Evolutionary conservation across 768 basidiomycete genomes (phyloP), one percentile per base, ranked within the genome.

Genomic region (Rubroboletus pulcherrimus): DNA sequence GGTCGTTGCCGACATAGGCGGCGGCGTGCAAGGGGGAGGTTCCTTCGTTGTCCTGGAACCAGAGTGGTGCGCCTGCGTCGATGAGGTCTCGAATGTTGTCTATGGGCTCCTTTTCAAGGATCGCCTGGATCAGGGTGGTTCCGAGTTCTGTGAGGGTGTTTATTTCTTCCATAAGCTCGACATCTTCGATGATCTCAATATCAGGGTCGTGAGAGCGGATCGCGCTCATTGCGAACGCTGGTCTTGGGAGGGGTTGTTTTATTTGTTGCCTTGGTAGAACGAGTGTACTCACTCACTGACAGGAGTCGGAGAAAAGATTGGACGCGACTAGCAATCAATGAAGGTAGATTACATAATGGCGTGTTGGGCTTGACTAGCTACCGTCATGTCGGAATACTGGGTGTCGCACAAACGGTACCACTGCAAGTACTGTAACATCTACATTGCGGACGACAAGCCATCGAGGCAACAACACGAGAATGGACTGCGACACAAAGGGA

Each of bases 391-490:
- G 62, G 92, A 94, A 71, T 94, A 88, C 71, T 95, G 93, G 92
- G 87, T 94, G 59, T 91, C 91, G 26, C 85, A 90, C 70, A 93
- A 94, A 73, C 88, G 85, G 63, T 96, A 95, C 73, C 89, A 83
- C 69, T 97, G 94, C 85, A 93, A 94, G 70, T 98, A 98, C 77
- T 98, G 97, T 77, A 90, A 93, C 49, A 93, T 93, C 59, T 98
- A 87, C 76, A 98, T 99, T 58, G 83, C 93, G 50, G 97, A 99
- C 74, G 96, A 99, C 78, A 92, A 78, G 10, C 89, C 97, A 57
- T 98, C 96, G 1, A 81, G 91, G 49, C 78, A 83, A 60, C 92
- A 92, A 51, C 97, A 99, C 67, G 97, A 98, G 73, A 90, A 83
- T 60, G 97, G 97, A 40, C 74, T 98, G 43, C 83, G 91, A 33